Base-by-base conservation (phyloP, 2,329 filamentous ascomycete genomes). In the Cryphonectria japonica region DNA sequence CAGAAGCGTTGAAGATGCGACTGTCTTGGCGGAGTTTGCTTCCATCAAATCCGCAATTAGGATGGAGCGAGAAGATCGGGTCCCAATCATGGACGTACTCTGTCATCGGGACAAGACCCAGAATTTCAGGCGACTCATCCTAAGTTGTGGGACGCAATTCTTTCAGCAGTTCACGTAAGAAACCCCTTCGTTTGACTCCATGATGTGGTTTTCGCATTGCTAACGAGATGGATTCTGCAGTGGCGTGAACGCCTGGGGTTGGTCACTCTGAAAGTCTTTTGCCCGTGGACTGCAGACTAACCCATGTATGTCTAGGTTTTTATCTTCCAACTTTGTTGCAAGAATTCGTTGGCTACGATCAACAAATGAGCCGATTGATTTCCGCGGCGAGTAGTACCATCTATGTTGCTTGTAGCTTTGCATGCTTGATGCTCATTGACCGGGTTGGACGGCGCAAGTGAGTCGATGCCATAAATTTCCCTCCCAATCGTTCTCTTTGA, bases 261-360 rank as follows among this genome's bases (percentile, higher is more conserved):
- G 14, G 70, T 66, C 26, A 26, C 16, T 34, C 8, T 32, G 3
- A 11, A 22, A 57, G 3, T 19, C 3, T 8, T 57, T 29, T 11
- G 26, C 34, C 7, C 3, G 43, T 7, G n/a, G 19, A 26, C 13
- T 34, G 26, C 50, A 67, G 26, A 70, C 39, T 54, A n/a, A 37
- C 5, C 1, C 39, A 14, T 29, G 29, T 22, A 14, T 29, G 34
- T 22, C 3, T 22, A 73, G 82, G 82, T 3, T 83, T 83, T 72
- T 84, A 84, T 69, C 78, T 90, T 0, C 87, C 88, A 0, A 88
- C 86, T 0, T 82, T 91, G 0, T 77, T 90, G 1, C 86, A 87
- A 68, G 77, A 86, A 62, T 87, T 83, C 8, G 86, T 91, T 9
- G 87, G 87, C 0, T 82, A 89, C 37, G 43, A 73, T 61, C 70